phyloP scores from a whole-genome alignment of 148 eudicot genomes.

The Fallopia convolvulus region DNA sequence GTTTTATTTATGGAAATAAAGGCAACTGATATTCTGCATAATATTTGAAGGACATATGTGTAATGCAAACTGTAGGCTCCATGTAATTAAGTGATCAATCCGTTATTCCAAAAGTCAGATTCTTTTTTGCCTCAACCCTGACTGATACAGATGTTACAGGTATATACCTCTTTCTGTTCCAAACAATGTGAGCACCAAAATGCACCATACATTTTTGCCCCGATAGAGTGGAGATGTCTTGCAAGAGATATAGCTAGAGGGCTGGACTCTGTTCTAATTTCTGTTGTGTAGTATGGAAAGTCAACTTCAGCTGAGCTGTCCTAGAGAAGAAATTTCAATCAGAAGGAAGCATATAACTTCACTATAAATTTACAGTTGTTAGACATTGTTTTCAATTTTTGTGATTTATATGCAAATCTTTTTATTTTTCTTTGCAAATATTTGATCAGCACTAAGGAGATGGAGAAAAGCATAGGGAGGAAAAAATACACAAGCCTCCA shows the following conservation, averaged over 20 bases:
- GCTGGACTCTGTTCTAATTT: slow-evolving; percentile 58
- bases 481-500: neutral
- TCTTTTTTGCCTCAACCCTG: neutral
- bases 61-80: neutral
- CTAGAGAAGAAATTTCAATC: slow-evolving; percentile 13
- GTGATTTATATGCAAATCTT: neutral
- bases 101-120: neutral
- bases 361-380: neutral
- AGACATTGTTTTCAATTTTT: neutral
- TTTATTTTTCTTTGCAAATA: neutral
- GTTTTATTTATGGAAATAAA: neutral
- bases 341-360: neutral
- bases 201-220: slow-evolving; percentile 97
- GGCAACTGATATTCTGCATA: neutral
- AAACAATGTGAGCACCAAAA: slow-evolving; percentile 96
- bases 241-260: slow-evolving; percentile 71
- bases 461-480: neutral
- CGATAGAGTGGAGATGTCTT: slow-evolving; percentile 68
- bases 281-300: slow-evolving; percentile 46
- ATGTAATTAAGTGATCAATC: neutral
- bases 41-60: neutral
- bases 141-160: neutral
- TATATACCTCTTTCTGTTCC: slow-evolving; percentile 76
- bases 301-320: slow-evolving; percentile 53
- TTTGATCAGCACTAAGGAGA: neutral